Evolutionary conservation across 495 filamentous ascomycete genomes (phyloP).

Genomic region (Haplographium delicatum): DNA sequence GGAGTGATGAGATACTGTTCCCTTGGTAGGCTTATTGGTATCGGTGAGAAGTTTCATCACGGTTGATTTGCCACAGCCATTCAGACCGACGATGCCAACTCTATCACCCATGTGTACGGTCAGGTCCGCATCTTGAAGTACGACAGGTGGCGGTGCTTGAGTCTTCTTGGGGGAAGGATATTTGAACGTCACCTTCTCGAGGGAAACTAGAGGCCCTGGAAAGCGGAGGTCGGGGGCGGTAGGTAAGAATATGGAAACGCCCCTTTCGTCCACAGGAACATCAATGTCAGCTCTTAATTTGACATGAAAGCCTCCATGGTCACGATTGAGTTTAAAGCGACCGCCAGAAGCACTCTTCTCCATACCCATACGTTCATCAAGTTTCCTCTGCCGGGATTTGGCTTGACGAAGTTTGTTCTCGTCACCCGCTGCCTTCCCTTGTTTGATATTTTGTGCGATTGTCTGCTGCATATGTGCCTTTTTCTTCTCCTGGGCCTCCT

Average conservation of each 20-base stretch:
- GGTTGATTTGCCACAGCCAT: constrained; percentile 70
- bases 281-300: constrained; percentile 60
- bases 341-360: constrained; percentile 63
- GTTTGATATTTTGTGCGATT: constrained; percentile 61
- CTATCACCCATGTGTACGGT: constrained; percentile 64
- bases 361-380: constrained; percentile 73
- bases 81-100: constrained; percentile 64
- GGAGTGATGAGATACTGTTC: constrained; percentile 57
- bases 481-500: constrained; percentile 72
- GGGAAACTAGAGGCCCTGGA: constrained; percentile 62
- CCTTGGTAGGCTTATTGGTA: constrained; percentile 38
- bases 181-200: constrained; percentile 59
- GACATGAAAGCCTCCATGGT: constrained; percentile 55
- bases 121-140: constrained; percentile 54
- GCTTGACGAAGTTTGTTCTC: constrained; percentile 76
- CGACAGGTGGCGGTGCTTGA: constrained; percentile 24
- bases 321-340: constrained; percentile 74
- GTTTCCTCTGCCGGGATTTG: constrained; percentile 71
- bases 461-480: constrained; percentile 70
- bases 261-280: constrained; percentile 58
- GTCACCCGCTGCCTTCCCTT: constrained; percentile 66
- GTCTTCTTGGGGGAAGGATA: constrained; percentile 37
- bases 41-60: constrained; percentile 62
- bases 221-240: constrained; percentile 63
- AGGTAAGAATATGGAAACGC: constrained; percentile 50